A percentile compares a stretch with the other conserved stretches of the same genome.
phyloP scores from a whole-genome alignment of 768 basidiomycete species.

The Crepidotus variabilis region DNA sequence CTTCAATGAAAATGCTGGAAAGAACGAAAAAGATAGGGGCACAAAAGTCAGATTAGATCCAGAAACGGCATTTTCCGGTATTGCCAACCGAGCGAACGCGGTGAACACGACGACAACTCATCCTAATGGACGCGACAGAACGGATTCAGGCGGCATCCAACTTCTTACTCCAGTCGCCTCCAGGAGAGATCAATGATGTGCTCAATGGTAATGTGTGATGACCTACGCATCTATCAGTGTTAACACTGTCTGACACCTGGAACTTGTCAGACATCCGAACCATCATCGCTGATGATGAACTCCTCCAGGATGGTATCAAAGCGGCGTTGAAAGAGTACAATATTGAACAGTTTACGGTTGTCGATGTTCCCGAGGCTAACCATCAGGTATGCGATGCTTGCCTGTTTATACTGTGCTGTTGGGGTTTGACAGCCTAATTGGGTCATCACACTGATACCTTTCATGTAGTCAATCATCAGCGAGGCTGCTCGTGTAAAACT shows the following conservation, averaged over 20 bases:
- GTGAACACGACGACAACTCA: constrained; percentile 13
- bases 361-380: constrained; percentile 72
- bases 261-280: constrained; percentile 71
- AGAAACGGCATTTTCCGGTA: background rate
- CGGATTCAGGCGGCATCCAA: constrained; percentile 69
- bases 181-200: constrained; percentile 96
- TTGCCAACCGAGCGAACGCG: background rate
- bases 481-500: constrained; percentile 54
- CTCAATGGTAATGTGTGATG: constrained; percentile 60
- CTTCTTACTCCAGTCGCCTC: constrained; percentile 87
- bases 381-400: constrained; percentile 58
- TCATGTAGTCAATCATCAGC: constrained; percentile 74
- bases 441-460: constrained; percentile 13
- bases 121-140: constrained; percentile 54
- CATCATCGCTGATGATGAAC: constrained; percentile 83
- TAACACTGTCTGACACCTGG: constrained; percentile 9
- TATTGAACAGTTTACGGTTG: constrained; percentile 80
- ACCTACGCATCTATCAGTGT: constrained; percentile 1
- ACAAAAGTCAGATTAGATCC: background rate
- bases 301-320: constrained; percentile 72
- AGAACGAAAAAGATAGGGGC: too few relatives aligned
- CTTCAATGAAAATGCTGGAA: too few relatives aligned
- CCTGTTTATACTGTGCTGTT: background rate
- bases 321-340: constrained; percentile 86
- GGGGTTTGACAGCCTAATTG: background rate